A percentile compares a stretch with the other conserved stretches of the same genome.
Conservation (phyloP, 257 asterid genomes). For the Capsicum pubescens region DNA sequence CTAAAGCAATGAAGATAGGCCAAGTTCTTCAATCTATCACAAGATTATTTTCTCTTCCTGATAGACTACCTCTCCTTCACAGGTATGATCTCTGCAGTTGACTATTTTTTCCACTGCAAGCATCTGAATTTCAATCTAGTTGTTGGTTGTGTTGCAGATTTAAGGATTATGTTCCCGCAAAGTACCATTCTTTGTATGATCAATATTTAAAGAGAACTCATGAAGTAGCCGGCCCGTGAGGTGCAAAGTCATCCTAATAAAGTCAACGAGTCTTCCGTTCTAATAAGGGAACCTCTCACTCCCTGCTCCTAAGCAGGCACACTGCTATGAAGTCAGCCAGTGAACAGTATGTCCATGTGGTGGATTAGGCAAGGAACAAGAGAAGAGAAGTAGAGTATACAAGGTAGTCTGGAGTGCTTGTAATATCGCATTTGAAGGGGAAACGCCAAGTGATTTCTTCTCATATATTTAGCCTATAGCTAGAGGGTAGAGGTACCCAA, state of each 20-base stretch:
- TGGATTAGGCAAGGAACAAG: background rate
- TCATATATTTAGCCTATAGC: background rate
- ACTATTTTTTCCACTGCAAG: background rate
- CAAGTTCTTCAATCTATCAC: slow-evolving; percentile 81
- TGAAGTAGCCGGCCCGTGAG: slow-evolving; percentile 34
- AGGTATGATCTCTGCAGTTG: slow-evolving; percentile 52
- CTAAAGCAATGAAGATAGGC: slow-evolving; percentile 77
- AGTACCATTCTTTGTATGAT: slow-evolving; percentile 72
- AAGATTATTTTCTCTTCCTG: slow-evolving; percentile 77
- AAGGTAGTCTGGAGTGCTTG: background rate
- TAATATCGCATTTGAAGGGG: background rate
- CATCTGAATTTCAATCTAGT: slow-evolving; percentile 28
- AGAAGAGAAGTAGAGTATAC: background rate
- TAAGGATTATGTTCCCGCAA: slow-evolving; percentile 79
- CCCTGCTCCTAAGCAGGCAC: background rate
- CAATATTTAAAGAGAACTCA: slow-evolving; percentile 49
- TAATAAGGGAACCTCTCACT: background rate
- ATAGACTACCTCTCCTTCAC: slow-evolving; percentile 77
- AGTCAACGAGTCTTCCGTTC: background rate
- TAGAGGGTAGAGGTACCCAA: background rate
- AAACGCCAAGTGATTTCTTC: background rate
- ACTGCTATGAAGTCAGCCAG: slow-evolving; percentile 3
- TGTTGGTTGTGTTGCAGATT: slow-evolving; percentile 61
- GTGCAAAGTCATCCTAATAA: background rate
- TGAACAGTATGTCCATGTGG: background rate